Conservation (phyloP, 495 filamentous ascomycete genomes). For the Aspergillus olivimuriae region DNA sequence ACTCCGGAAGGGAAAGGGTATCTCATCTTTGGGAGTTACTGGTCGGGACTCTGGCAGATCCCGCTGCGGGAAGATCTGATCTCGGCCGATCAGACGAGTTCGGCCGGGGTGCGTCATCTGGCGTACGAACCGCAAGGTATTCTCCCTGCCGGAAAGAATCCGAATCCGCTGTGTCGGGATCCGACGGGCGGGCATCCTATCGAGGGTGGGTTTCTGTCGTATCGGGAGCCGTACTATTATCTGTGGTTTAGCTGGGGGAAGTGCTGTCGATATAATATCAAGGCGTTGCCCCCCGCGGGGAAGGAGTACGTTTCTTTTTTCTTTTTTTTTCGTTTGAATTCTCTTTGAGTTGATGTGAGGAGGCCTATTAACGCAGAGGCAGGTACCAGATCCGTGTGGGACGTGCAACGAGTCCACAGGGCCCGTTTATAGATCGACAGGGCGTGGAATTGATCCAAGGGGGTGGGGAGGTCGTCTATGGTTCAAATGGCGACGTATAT, state of each 20-base stretch:
- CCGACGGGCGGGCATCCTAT: conserved; percentile 30
- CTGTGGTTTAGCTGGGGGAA: conserved; percentile 63
- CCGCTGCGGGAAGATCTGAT: conserved; percentile 40
- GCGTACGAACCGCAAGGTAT: background rate
- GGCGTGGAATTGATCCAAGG: conserved; percentile 33
- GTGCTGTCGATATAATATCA: conserved; percentile 57
- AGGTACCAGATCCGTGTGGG: conserved; percentile 44
- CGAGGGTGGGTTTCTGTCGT: conserved; percentile 50
- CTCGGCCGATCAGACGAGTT: no score
- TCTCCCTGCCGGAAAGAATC: conserved; percentile 15
- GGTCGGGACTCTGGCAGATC: conserved; percentile 64
- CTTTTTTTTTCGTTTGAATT: background rate
- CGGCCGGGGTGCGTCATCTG: background rate
- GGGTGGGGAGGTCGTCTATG: conserved; percentile 40
- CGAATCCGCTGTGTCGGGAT: conserved; percentile 29
- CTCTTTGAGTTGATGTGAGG: no score
- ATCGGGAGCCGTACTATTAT: conserved; percentile 55
- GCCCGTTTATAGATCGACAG: conserved; percentile 37
- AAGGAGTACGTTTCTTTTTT: conserved; percentile 47
- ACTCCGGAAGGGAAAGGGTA: conserved; percentile 39
- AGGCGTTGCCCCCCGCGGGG: conserved; percentile 44
- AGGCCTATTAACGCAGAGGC: conserved; percentile 6
- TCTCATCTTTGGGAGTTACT: conserved; percentile 67
- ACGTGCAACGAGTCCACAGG: conserved; percentile 24
- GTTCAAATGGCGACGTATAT: conserved; percentile 40